Evolutionary conservation across 2,329 filamentous ascomycete genomes (phyloP).

Genomic region (Fusarium gaditjirri): DNA sequence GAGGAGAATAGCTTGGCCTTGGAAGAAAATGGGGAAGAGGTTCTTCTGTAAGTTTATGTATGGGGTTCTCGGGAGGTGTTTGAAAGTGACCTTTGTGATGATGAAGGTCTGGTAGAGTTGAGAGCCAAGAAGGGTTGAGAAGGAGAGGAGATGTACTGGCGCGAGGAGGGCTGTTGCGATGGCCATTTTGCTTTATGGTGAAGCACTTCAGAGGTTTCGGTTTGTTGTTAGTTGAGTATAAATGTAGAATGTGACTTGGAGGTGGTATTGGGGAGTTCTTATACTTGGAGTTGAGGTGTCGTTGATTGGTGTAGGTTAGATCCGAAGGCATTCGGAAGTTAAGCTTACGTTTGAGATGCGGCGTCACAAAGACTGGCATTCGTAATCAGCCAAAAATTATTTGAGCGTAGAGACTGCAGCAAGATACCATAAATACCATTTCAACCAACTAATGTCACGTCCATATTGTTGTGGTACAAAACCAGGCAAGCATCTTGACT

Average conservation of each 20-base stretch:
- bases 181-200: slow-evolving; percentile 19
- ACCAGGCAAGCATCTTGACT: neutral
- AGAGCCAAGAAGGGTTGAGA: slow-evolving; percentile 53
- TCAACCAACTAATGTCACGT: neutral
- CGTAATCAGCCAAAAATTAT: neutral
- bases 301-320: slow-evolving; percentile 18
- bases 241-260: neutral
- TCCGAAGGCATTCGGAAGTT: slow-evolving; percentile 42
- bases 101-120: slow-evolving; percentile 55
- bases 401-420: neutral
- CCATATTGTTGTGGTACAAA: neutral
- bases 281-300: neutral
- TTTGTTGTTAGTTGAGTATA: rapidly evolving
- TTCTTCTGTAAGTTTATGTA: slow-evolving; percentile 54
- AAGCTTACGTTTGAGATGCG: neutral
- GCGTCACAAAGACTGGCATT: neutral
- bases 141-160: slow-evolving; percentile 52
- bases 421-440: neutral
- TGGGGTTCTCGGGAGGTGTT: slow-evolving; percentile 48
- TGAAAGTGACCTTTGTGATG: slow-evolving; percentile 50
- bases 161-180: slow-evolving; percentile 41
- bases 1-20: slow-evolving; percentile 49
- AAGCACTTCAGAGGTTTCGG: neutral
- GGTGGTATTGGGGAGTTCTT: slow-evolving; percentile 4
- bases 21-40: slow-evolving; percentile 56